Conservation (phyloP, 768 basidiomycete species). For the Gymnopilus junonius region DNA sequence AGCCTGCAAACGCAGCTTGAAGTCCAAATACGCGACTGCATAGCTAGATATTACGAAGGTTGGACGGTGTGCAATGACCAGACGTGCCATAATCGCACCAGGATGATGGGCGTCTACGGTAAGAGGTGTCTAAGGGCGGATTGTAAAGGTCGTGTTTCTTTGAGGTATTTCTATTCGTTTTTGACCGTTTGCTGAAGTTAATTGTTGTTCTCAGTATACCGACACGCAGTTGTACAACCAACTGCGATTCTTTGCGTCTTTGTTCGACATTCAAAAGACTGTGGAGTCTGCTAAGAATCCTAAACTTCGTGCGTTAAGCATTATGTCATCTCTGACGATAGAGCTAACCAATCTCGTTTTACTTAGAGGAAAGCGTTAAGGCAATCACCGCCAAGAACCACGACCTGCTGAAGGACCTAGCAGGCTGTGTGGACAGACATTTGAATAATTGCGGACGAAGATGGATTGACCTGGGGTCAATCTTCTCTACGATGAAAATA, state of each 20-base stretch:
- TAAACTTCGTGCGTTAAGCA: conserved; percentile 39
- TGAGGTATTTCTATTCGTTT: conserved; percentile 58
- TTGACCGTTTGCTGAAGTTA: neutral
- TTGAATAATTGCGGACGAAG: conserved; percentile 87
- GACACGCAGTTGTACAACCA: conserved; percentile 90
- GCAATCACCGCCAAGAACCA: conserved; percentile 55
- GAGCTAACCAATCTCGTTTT: neutral
- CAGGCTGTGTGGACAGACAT: conserved; percentile 70
- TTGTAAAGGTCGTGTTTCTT: conserved; percentile 76
- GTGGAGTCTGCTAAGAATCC: conserved; percentile 49
- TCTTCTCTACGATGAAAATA: conserved; percentile 86
- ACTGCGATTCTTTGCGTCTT: conserved; percentile 76
- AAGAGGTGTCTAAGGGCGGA: conserved; percentile 72
- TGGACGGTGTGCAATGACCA: conserved; percentile 90
- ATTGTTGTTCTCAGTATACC: conserved; percentile 61
- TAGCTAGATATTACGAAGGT: conserved; percentile 85
- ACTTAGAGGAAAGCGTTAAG: neutral
- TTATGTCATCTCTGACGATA: neutral
- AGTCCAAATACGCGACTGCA: conserved; percentile 76
- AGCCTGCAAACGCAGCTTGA: conserved; percentile 88
- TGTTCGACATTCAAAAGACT: conserved; percentile 79
- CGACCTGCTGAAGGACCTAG: conserved; percentile 55
- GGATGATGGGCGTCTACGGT: conserved; percentile 94
- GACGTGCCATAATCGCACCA: conserved; percentile 82
- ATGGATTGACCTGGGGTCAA: conserved; percentile 79